Conservation (phyloP, 352 stramenopile species). For the Pythium phragmitis region DNA sequence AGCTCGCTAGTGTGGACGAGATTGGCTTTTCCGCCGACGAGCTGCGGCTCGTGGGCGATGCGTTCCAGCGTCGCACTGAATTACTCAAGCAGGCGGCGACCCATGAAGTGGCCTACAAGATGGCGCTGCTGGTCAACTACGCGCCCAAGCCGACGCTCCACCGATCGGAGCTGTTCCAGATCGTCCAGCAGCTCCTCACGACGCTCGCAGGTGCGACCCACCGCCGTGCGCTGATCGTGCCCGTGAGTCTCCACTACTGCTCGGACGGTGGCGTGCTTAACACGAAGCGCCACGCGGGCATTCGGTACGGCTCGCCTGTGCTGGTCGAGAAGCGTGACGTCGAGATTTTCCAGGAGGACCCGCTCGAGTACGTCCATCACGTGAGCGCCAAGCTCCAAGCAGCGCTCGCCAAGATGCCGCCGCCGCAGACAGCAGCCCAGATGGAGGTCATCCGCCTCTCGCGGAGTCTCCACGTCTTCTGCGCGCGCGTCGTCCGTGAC, state of each 20-base stretch:
- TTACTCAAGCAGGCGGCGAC: constrained; percentile 44
- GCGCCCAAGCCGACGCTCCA: constrained; percentile 29
- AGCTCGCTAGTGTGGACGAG: constrained; percentile 14
- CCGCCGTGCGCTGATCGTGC: constrained; percentile 52
- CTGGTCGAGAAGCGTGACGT: constrained; percentile 61
- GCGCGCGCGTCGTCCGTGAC: constrained; percentile 59
- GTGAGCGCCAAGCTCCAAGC: constrained; percentile 51
- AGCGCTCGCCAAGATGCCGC: constrained; percentile 55
- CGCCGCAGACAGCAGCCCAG: constrained; percentile 51
- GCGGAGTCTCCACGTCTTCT: constrained; percentile 71
- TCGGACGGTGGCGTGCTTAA: constrained; percentile 44
- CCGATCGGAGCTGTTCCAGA: constrained; percentile 50
- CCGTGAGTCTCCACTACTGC: constrained; percentile 66
- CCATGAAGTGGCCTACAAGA: constrained; percentile 59
- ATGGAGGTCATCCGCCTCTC: constrained; percentile 68
- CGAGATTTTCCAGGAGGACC: constrained; percentile 56
- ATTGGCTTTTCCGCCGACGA: constrained; percentile 22
- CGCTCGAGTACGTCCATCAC: constrained; percentile 64
- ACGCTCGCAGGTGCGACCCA: constrained; percentile 42
- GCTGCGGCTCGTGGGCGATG: constrained; percentile 31
- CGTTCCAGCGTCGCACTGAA: constrained; percentile 44
- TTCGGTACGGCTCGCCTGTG: constrained; percentile 64
- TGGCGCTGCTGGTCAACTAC: constrained; percentile 62
- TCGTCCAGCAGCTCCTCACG: constrained; percentile 50
- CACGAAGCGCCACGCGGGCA: constrained; percentile 47